phyloP scores from a whole-genome alignment of 495 filamentous ascomycete species.

The Neurospora sp. region DNA sequence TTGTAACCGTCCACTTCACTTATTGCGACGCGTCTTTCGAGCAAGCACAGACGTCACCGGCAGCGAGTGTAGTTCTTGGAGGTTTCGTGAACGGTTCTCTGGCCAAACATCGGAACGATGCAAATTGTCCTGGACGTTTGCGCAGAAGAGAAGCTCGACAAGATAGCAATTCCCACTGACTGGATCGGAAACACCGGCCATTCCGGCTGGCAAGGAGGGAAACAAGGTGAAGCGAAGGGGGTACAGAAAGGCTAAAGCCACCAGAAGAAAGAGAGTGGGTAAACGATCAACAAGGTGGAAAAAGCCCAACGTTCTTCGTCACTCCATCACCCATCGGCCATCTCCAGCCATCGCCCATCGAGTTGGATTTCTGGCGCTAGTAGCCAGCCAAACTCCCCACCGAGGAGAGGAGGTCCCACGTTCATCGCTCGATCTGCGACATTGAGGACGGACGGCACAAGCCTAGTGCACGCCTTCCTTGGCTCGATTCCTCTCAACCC shows the following conservation, averaged over 20 bases:
- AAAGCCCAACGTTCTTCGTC: not conserved
- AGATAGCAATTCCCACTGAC: not conserved
- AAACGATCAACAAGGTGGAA: not conserved
- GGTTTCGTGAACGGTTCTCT: not conserved
- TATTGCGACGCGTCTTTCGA: not conserved
- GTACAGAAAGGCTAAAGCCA: not conserved
- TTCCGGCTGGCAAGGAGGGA: not conserved
- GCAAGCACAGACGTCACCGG: not conserved
- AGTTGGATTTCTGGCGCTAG: not conserved
- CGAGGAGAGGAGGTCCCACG: constrained; percentile 4
- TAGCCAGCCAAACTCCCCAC: not conserved
- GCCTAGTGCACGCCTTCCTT: constrained; percentile 6
- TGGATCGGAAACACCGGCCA: not conserved
- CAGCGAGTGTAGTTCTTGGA: not conserved
- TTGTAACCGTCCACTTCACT: not conserved
- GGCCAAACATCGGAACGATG: not conserved
- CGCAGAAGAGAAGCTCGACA: not conserved
- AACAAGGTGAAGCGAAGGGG: not conserved
- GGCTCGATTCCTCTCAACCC: not conserved
- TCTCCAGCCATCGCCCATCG: not conserved
- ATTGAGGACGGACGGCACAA: constrained; percentile 11
- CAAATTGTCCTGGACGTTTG: not conserved
- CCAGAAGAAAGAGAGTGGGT: not conserved
- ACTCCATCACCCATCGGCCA: not conserved
- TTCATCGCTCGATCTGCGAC: constrained; percentile 19